Percentiles rank a stretch among this genome's conserved stretches.
Evolutionary conservation across 106 monocot genomes (phyloP).

Genomic region (Allium cepa): DNA sequence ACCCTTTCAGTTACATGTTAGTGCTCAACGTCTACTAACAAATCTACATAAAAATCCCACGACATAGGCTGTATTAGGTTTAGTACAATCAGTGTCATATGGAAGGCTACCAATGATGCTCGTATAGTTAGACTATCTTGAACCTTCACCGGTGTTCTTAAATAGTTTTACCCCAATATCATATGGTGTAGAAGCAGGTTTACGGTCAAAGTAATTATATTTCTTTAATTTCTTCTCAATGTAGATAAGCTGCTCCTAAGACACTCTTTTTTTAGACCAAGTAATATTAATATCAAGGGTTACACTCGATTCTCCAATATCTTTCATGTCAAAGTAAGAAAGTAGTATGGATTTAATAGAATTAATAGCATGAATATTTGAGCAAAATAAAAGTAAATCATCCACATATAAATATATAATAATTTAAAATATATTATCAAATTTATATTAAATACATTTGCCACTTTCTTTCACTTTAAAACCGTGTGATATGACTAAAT

Average conservation of each 20-base stretch:
- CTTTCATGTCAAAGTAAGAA: not conserved
- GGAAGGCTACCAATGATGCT: constrained; percentile 1
- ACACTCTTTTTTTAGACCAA: not conserved
- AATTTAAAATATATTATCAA: not conserved
- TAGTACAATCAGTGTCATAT: too few relatives aligned
- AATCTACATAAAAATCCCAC: too few relatives aligned
- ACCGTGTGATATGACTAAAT: not conserved
- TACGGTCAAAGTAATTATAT: not conserved
- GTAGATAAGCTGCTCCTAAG: not conserved
- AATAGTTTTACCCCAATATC: not conserved
- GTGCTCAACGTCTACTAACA: too few relatives aligned
- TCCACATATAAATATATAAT: not conserved
- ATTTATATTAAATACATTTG: constrained; percentile 2
- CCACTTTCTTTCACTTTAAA: not conserved
- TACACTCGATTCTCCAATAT: not conserved
- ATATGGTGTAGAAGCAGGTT: not conserved
- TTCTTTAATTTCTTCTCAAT: constrained; percentile 8
- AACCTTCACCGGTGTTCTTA: not conserved
- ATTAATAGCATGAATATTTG: not conserved
- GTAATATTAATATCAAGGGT: not conserved
- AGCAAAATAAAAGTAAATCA: not conserved
- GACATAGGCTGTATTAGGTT: too few relatives aligned
- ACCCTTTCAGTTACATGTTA: too few relatives aligned
- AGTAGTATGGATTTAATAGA: not conserved
- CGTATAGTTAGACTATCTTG: not conserved